Conservation (phyloP, 257 asterid genomes). For the Mentha longifolia region DNA sequence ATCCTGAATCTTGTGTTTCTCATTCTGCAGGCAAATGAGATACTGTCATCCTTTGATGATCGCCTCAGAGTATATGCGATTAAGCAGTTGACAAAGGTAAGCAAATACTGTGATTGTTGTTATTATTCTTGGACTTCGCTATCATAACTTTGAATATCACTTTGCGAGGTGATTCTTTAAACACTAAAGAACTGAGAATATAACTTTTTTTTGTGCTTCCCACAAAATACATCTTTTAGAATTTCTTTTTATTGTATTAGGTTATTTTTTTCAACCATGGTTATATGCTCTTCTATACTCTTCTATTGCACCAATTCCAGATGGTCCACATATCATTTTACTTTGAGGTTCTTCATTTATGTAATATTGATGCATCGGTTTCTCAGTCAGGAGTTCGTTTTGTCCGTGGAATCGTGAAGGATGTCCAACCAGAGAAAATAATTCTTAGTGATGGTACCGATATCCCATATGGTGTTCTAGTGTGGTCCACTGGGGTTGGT, state of each 20-base stretch:
- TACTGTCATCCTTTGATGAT: slow-evolving; percentile 91
- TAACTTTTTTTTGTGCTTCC: neutral
- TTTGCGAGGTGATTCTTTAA: neutral
- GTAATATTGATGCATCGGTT: slow-evolving; percentile 48
- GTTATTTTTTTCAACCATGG: neutral
- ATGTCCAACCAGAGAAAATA: slow-evolving; percentile 80
- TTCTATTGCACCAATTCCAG: slow-evolving; percentile 15
- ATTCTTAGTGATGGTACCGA: slow-evolving; percentile 77
- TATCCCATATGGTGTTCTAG: slow-evolving; percentile 94
- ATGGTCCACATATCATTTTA: neutral
- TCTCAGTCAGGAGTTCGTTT: slow-evolving; percentile 97
- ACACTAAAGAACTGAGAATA: too few relatives aligned
- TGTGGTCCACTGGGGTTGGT: slow-evolving; percentile 99
- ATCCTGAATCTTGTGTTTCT: slow-evolving; percentile 20
- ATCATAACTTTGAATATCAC: neutral
- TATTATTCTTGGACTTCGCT: slow-evolving; percentile 6
- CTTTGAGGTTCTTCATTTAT: slow-evolving; percentile 19
- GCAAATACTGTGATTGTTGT: slow-evolving; percentile 25
- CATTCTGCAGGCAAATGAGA: slow-evolving; percentile 84
- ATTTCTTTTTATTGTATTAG: neutral
- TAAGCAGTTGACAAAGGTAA: slow-evolving; percentile 88
- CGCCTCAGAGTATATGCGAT: slow-evolving; percentile 86
- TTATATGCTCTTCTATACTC: neutral
- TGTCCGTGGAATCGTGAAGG: slow-evolving; percentile 86
- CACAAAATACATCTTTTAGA: neutral